Evolutionary conservation across 352 stramenopile genomes (phyloP).

Genomic region (Pythium brachiatum): DNA sequence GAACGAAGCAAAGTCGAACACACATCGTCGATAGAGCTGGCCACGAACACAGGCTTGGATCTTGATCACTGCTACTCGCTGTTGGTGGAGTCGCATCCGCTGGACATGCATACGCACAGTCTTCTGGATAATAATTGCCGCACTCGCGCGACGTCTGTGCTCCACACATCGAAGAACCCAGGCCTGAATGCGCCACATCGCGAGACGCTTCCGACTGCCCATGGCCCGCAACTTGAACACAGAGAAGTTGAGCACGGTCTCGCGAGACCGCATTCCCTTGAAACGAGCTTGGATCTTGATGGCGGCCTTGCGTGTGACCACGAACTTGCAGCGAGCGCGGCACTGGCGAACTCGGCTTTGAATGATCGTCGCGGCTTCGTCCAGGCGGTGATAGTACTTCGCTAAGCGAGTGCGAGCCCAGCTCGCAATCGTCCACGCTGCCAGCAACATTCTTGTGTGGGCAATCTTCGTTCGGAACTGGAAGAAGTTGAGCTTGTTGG

Average conservation of each 20-base stretch:
- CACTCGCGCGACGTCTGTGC: background rate
- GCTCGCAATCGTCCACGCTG: constrained; percentile 16
- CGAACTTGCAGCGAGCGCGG: background rate
- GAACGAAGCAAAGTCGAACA: constrained; percentile 45
- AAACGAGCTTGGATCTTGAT: constrained; percentile 17
- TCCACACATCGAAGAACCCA: constrained; percentile 13
- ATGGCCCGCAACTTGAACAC: constrained; percentile 18
- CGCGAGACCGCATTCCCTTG: constrained; percentile 13
- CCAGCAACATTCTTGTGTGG: constrained; percentile 3
- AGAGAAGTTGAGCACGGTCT: constrained; percentile 13
- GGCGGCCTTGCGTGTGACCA: background rate
- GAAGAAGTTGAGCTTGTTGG: constrained; percentile 1
- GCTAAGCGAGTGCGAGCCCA: constrained; percentile 7
- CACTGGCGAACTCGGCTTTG: constrained; percentile 10
- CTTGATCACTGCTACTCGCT: constrained; percentile 13
- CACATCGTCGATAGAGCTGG: constrained; percentile 28
- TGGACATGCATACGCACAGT: constrained; percentile 12
- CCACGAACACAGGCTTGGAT: constrained; percentile 39
- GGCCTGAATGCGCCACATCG: constrained; percentile 17
- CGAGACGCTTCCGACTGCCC: constrained; percentile 10
- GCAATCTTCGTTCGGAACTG: constrained; percentile 8
- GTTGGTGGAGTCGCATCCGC: background rate
- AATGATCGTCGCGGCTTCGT: background rate
- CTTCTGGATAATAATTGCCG: constrained; percentile 17
- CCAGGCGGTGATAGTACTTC: constrained; percentile 1